A percentile compares a stretch with the other conserved stretches of the same genome.
These are phyloP conservation scores for Panellus pusillus DNA, from an alignment of 768 basidiomycete species.

Conservation along the genomic window DNA sequence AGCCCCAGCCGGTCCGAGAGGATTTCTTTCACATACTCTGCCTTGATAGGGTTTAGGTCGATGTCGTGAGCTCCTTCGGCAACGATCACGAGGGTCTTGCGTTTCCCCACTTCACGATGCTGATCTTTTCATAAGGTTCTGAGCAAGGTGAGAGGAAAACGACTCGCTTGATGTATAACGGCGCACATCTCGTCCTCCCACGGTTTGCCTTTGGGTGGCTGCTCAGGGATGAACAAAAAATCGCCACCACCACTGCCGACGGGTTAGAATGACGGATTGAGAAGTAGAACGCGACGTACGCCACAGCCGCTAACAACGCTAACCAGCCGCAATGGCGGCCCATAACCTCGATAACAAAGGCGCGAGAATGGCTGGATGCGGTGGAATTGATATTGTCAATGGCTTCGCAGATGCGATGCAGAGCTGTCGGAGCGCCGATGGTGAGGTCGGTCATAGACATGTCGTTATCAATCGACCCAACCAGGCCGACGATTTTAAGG, in stretches of 20 bases:
- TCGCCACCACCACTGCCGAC: conserved; percentile 79
- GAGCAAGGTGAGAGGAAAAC: background rate
- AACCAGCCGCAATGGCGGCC: conserved; percentile 99
- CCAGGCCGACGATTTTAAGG: conserved; percentile 95
- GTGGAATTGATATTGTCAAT: conserved; percentile 99
- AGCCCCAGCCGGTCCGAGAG: conserved; percentile 84
- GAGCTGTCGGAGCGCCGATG: conserved; percentile 92
- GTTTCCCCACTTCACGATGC: conserved; percentile 91
- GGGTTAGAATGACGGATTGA: background rate
- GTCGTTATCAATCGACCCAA: conserved; percentile 98
- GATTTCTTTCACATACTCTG: conserved; percentile 89
- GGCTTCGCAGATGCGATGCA: conserved; percentile 96
- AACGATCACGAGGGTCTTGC: conserved; percentile 97
- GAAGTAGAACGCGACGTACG: conserved; percentile 43
- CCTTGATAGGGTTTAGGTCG: conserved; percentile 86
- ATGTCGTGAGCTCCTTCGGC: conserved; percentile 94
- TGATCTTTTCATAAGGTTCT: conserved; percentile 29
- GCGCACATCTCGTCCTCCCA: conserved; percentile 96
- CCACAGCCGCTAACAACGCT: conserved; percentile 88
- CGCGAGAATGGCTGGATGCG: conserved; percentile 92
- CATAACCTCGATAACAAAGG: conserved; percentile 99
- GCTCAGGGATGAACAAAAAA: conserved; percentile 96
- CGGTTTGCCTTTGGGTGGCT: conserved; percentile 70
- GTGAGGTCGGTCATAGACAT: conserved; percentile 98
- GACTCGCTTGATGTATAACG: conserved; percentile 71